A percentile compares a stretch with the other conserved stretches of the same genome.
Evolutionary conservation across 805 yeast species (phyloP).

Genomic region (Starmerella ratchasimensis): DNA sequence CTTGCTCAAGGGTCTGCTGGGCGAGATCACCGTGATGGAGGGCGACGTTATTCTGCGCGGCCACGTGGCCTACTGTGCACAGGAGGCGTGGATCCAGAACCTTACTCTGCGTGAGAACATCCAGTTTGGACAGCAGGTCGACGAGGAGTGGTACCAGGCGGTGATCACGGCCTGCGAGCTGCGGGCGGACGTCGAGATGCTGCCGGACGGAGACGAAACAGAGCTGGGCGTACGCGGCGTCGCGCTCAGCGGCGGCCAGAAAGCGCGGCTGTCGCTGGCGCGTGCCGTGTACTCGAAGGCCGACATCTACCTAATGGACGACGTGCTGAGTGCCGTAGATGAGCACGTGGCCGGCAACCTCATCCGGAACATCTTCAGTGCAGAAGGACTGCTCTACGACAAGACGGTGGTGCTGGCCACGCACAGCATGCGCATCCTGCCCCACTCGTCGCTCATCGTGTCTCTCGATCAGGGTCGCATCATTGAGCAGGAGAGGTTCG

Average conservation of each 20-base stretch:
- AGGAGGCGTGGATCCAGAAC: constrained; percentile 90
- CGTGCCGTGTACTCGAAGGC: constrained; percentile 60
- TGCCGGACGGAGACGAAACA: constrained; percentile 61
- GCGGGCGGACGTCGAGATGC: constrained; percentile 43
- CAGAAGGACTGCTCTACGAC: constrained; percentile 55
- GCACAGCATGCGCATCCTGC: constrained; percentile 65
- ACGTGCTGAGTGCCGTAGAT: constrained; percentile 70
- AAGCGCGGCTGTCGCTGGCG: constrained; percentile 64
- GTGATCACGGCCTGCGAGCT: constrained; percentile 54
- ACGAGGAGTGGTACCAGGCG: constrained; percentile 36
- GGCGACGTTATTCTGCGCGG: constrained; percentile 67
- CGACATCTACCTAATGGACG: constrained; percentile 57
- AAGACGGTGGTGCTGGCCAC: constrained; percentile 77
- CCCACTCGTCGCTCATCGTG: constrained; percentile 54
- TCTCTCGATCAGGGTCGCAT: constrained; percentile 55
- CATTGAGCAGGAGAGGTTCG: too few relatives aligned
- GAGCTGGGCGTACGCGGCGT: constrained; percentile 78
- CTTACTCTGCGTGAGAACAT: constrained; percentile 73
- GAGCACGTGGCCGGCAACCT: constrained; percentile 69
- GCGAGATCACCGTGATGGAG: constrained; percentile 61
- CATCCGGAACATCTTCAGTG: constrained; percentile 61
- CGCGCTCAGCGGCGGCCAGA: constrained; percentile 74
- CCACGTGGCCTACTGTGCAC: constrained; percentile 69
- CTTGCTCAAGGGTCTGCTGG: constrained; percentile 61
- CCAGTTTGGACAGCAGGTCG: constrained; percentile 44